Evolutionary conservation across 1,284 basidiomycete species (phyloP).

Genomic region (Ceraceosorus bombacis): DNA sequence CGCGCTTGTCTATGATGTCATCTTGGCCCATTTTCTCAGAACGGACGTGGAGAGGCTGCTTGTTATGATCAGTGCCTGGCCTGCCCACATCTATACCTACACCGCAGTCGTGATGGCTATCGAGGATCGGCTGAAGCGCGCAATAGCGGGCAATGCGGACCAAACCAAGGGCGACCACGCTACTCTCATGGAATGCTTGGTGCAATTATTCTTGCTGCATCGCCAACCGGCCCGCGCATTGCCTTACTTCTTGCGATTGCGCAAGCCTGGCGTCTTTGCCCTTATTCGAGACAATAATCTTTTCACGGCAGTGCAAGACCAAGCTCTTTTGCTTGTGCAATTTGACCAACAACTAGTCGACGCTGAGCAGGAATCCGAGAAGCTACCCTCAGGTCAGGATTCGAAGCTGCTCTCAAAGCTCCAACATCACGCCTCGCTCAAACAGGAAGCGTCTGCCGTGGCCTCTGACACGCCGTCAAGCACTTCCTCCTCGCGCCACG

Average conservation of each 20-base stretch:
- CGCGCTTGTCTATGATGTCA: constrained; percentile 86
- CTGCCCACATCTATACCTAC: constrained; percentile 80
- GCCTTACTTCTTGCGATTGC: constrained; percentile 76
- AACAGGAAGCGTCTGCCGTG: background rate
- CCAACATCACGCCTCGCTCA: background rate
- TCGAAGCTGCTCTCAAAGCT: background rate
- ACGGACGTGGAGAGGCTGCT: constrained; percentile 65
- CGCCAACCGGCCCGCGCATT: constrained; percentile 89
- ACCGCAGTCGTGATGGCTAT: constrained; percentile 78
- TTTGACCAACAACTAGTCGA: constrained; percentile 65
- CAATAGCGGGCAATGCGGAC: background rate
- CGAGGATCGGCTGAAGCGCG: constrained; percentile 60
- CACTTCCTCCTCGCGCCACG: constrained; percentile 37
- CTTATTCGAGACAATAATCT: constrained; percentile 89
- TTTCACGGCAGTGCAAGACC: constrained; percentile 89
- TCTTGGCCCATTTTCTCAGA: constrained; percentile 72
- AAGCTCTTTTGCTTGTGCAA: constrained; percentile 80
- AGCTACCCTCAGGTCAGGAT: background rate
- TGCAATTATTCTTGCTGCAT: constrained; percentile 80
- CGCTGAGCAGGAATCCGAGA: background rate
- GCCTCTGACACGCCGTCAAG: too few relatives aligned
- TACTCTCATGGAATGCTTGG: constrained; percentile 76
- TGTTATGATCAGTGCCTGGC: constrained; percentile 73
- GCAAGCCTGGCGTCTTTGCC: constrained; percentile 83
- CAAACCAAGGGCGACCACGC: constrained; percentile 49